Conservation (phyloP, 805 yeast genomes). For the Sugiyamaella floridensis region DNA sequence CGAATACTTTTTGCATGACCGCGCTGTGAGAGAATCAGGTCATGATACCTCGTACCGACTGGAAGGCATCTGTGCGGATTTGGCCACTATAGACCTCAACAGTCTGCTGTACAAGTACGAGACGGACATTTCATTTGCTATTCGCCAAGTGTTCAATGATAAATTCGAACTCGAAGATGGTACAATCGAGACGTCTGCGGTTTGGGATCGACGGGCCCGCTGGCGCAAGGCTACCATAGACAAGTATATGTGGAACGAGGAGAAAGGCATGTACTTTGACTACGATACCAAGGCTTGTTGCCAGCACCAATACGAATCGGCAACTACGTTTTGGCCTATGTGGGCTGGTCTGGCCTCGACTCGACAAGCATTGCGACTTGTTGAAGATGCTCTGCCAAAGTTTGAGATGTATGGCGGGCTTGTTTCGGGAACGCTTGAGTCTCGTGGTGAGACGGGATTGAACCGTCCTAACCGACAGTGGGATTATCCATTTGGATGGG, state of each 20-base stretch:
- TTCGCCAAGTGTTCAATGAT: conserved; percentile 51
- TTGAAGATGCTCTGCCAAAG: conserved; percentile 50
- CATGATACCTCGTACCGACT: conserved; percentile 90
- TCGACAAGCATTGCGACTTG: conserved; percentile 62
- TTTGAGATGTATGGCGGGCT: conserved; percentile 87
- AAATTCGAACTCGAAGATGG: conserved; percentile 36
- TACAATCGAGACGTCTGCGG: conserved; percentile 38
- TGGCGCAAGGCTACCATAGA: conserved; percentile 49
- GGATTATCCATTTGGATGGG: conserved; percentile 99
- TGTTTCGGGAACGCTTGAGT: conserved; percentile 70
- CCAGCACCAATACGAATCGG: conserved; percentile 69
- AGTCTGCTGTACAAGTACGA: conserved; percentile 86
- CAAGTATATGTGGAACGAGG: conserved; percentile 77
- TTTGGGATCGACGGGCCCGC: conserved; percentile 60
- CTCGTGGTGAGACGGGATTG: conserved; percentile 64
- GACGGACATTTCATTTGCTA: conserved; percentile 63
- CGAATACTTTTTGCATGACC: conserved; percentile 80
- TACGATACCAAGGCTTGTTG: conserved; percentile 55
- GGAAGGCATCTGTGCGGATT: conserved; percentile 80
- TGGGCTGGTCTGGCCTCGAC: conserved; percentile 70
- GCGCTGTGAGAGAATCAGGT: conserved; percentile 94
- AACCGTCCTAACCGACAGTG: conserved; percentile 87
- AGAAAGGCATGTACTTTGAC: conserved; percentile 73
- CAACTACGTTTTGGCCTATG: conserved; percentile 86
- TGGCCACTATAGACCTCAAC: conserved; percentile 88